Evolutionary conservation across 2,329 filamentous ascomycete species (phyloP).

Genomic region (Curvularia hawaiiensis): DNA sequence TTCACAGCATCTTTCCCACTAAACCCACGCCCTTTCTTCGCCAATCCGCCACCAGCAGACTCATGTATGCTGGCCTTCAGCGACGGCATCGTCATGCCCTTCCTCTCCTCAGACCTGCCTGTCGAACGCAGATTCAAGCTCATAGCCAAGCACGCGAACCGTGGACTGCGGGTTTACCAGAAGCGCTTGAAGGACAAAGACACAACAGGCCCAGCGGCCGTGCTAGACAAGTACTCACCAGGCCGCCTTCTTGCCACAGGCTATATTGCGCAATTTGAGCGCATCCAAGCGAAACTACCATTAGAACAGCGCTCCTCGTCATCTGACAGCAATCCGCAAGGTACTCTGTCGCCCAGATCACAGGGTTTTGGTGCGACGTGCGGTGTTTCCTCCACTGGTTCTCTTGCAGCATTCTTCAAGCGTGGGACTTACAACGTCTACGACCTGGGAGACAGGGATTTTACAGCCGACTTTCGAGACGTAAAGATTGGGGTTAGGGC

Average conservation of each 20-base stretch:
- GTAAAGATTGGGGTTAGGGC: conserved; percentile 50
- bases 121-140: conserved; percentile 48
- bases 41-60: conserved; percentile 46
- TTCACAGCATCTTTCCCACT: conserved; percentile 55
- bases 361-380: conserved; percentile 49
- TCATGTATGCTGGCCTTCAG: conserved; percentile 56
- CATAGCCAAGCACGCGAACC: conserved; percentile 49
- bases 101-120: conserved; percentile 43
- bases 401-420: conserved; percentile 42
- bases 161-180: conserved; percentile 52
- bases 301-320: conserved; percentile 26
- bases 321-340: conserved; percentile 43
- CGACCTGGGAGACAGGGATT: conserved; percentile 37
- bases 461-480: conserved; percentile 48
- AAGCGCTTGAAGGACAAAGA: conserved; percentile 43
- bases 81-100: conserved; percentile 54
- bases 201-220: conserved; percentile 21
- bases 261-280: conserved; percentile 51
- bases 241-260: conserved; percentile 51
- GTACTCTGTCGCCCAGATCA: conserved; percentile 38
- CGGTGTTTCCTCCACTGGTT: conserved; percentile 52
- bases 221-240: conserved; percentile 45
- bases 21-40: conserved; percentile 53
- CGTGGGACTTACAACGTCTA: conserved; percentile 33
- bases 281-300: conserved; percentile 44